These are phyloP conservation scores for Parachaetomium inaequale DNA, from an alignment of 495 filamentous ascomycete species.

Conservation along the genomic window DNA sequence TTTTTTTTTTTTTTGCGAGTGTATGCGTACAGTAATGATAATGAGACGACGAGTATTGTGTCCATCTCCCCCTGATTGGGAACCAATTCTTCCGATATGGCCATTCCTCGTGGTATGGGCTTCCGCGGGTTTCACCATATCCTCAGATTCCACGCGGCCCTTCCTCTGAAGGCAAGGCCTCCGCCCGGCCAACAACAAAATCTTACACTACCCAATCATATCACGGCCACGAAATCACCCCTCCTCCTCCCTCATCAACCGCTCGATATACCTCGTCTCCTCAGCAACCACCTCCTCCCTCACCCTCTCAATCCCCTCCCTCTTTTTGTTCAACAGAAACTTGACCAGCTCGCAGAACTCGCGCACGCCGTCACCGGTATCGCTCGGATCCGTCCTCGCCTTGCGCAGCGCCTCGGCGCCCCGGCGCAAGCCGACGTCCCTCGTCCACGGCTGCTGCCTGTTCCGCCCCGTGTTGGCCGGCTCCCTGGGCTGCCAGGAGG, in stretches of 20 bases:
- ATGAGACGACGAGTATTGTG: conserved; percentile 3
- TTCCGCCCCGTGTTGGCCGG: not conserved
- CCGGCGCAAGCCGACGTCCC: conserved; percentile 37
- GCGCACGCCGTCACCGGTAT: conserved; percentile 43
- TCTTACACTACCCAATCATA: not conserved
- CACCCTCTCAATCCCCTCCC: conserved; percentile 24
- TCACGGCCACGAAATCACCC: not conserved
- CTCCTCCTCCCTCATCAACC: conserved; percentile 36
- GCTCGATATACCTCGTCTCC: conserved; percentile 35
- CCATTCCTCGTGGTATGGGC: not conserved
- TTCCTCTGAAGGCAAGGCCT: too few species aligned
- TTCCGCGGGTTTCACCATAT: not conserved
- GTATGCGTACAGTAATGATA: conserved; percentile 13
- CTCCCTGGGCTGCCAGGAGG: too few species aligned
- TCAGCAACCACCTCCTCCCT: conserved; percentile 31
- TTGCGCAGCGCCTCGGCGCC: conserved; percentile 36
- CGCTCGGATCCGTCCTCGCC: conserved; percentile 33
- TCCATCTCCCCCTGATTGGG: too few species aligned
- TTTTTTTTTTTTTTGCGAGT: not conserved
- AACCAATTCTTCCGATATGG: not conserved
- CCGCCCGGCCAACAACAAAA: not conserved
- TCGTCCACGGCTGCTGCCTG: conserved; percentile 33
- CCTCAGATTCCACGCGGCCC: not conserved
- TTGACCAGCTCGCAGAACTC: conserved; percentile 47
- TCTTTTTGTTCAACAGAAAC: conserved; percentile 30